A percentile compares a stretch with the other conserved stretches of the same genome.
Conservation (phyloP, 352 stramenopile genomes). For the Phytophthora syringae region DNA sequence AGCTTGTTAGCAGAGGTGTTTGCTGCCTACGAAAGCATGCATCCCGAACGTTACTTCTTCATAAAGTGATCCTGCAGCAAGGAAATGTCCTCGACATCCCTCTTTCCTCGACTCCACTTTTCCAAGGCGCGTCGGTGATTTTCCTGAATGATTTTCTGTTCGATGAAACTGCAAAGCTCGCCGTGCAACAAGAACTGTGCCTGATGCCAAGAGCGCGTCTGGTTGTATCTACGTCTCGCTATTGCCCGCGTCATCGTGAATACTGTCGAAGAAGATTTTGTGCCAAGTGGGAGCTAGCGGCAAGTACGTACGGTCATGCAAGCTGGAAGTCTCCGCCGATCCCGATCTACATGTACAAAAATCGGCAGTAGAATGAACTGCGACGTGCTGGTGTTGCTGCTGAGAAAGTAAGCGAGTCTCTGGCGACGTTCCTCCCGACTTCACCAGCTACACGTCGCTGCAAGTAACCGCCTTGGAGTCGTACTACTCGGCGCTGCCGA, state of each 20-base stretch:
- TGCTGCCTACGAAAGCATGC: slow-evolving; percentile 2
- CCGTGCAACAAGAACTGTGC: not conserved
- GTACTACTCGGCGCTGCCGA: slow-evolving; percentile 98
- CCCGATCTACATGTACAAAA: slow-evolving; percentile 11
- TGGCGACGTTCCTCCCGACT: slow-evolving; percentile 34
- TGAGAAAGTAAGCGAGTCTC: not conserved
- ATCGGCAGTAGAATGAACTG: not conserved
- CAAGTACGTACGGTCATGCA: not conserved
- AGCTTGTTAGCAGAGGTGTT: not conserved
- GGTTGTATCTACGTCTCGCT: slow-evolving; percentile 9
- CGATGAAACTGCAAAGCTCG: slow-evolving; percentile 1
- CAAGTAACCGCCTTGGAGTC: slow-evolving; percentile 97
- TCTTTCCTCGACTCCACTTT: not conserved
- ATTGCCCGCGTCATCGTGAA: not conserved
- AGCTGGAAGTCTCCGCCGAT: not conserved
- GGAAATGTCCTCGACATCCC: slow-evolving; percentile 6
- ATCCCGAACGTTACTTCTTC: not conserved
- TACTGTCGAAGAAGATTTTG: slow-evolving; percentile 2
- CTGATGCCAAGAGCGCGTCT: slow-evolving; percentile 6
- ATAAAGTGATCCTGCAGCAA: slow-evolving; percentile 8
- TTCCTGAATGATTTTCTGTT: slow-evolving; percentile 18
- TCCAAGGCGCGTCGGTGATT: slow-evolving; percentile 1
- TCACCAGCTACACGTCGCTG: slow-evolving; percentile 96
- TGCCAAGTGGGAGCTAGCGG: not conserved
- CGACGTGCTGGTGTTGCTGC: not conserved